phyloP scores from a whole-genome alignment of 257 asterid genomes.

The Solanum arcanum region DNA sequence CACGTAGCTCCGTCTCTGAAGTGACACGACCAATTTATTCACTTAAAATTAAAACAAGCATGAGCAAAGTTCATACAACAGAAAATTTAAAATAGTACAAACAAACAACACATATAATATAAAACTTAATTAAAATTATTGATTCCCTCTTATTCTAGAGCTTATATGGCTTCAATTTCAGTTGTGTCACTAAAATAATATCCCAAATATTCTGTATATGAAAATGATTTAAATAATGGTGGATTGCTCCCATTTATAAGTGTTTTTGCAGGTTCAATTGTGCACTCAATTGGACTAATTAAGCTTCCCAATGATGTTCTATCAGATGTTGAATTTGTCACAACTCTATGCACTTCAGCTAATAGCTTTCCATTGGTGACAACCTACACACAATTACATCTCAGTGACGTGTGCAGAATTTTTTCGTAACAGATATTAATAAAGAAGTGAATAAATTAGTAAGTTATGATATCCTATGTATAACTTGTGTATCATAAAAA shows the following conservation, averaged over 20 bases:
- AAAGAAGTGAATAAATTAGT: too few relatives aligned
- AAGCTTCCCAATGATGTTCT: not conserved
- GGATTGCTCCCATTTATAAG: not conserved
- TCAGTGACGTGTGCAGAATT: too few relatives aligned
- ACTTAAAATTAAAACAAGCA: not conserved
- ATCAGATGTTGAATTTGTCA: not conserved
- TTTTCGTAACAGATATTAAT: too few relatives aligned
- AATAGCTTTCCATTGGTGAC: too few relatives aligned
- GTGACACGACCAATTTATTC: not conserved
- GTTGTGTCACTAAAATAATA: not conserved
- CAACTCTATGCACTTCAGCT: too few relatives aligned
- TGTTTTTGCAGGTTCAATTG: not conserved
- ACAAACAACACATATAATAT: not conserved
- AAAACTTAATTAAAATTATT: not conserved
- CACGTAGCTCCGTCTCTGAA: too few relatives aligned
- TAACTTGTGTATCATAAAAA: too few relatives aligned
- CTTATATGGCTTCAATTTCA: slow-evolving; percentile 1
- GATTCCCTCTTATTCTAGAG: not conserved
- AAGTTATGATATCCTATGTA: too few relatives aligned
- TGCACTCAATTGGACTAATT: not conserved
- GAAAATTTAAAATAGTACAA: not conserved
- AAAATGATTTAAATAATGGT: not conserved
- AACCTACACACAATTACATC: too few relatives aligned
- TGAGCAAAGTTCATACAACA: not conserved
- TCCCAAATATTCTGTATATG: not conserved